phyloP scores from a whole-genome alignment of 1,284 basidiomycete genomes.

The Malassezia obtusa region DNA sequence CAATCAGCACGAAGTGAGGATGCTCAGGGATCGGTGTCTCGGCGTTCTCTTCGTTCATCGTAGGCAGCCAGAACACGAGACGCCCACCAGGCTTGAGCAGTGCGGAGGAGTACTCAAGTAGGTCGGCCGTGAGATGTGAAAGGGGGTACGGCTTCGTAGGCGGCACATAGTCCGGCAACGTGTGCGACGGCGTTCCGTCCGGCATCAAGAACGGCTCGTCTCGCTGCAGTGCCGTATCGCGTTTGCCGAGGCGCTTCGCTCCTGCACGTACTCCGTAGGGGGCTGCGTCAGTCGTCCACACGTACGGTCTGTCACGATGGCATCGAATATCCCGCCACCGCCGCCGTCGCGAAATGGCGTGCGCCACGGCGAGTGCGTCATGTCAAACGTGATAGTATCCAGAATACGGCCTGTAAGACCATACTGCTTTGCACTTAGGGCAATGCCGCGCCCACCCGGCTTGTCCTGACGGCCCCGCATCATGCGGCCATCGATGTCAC shows the following conservation, averaged over 20 bases:
- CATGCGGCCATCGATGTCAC: constrained; percentile 92
- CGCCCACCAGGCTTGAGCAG: constrained; percentile 75
- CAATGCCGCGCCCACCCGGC: constrained; percentile 54
- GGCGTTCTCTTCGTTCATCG: constrained; percentile 30
- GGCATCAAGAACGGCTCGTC: constrained; percentile 41
- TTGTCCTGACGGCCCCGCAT: constrained; percentile 69
- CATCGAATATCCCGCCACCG: constrained; percentile 65
- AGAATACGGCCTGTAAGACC: constrained; percentile 65
- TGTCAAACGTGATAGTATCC: constrained; percentile 78
- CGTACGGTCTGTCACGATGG: constrained; percentile 55
- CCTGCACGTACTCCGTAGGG: constrained; percentile 89
- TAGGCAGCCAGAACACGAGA: constrained; percentile 66
- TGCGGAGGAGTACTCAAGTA: constrained; percentile 72
- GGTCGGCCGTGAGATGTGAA: constrained; percentile 69
- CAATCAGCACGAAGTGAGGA: constrained; percentile 55
- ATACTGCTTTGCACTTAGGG: constrained; percentile 71
- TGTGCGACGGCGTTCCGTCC: constrained; percentile 30
- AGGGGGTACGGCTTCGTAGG: constrained; percentile 87
- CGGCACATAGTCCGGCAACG: constrained; percentile 48
- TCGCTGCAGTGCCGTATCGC: constrained; percentile 48
- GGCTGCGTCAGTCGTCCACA: neutral
- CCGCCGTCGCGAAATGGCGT: constrained; percentile 52
- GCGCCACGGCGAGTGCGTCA: constrained; percentile 80
- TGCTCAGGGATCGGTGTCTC: constrained; percentile 21
- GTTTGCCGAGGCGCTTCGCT: constrained; percentile 79